Conservation (phyloP, 169 alveolate species). For the Plasmodium knowlesi region DNA sequence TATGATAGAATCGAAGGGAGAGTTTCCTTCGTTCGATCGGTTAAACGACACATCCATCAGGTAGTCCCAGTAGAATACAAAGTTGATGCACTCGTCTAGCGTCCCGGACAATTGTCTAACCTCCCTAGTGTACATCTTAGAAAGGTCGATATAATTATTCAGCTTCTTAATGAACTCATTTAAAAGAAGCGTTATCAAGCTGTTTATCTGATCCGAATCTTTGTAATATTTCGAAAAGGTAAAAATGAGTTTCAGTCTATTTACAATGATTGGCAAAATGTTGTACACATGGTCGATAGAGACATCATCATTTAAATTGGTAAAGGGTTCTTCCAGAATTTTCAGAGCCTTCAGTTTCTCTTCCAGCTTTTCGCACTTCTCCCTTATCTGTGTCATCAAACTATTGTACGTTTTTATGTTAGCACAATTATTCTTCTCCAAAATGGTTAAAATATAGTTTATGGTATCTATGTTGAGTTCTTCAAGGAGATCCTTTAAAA, state of each 20-base stretch:
- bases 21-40: neutral
- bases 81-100: slow-evolving; percentile 61
- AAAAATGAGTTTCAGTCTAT: slow-evolving; percentile 56
- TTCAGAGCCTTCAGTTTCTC: slow-evolving; percentile 71
- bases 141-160: slow-evolving; percentile 51
- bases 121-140: slow-evolving; percentile 64
- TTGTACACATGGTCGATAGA: slow-evolving; percentile 45
- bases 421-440: slow-evolving; percentile 44
- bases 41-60: slow-evolving; percentile 27
- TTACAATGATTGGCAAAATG: slow-evolving; percentile 65
- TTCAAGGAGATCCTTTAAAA: slow-evolving; percentile 57
- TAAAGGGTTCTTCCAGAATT: slow-evolving; percentile 61
- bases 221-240: slow-evolving; percentile 66
- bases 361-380: slow-evolving; percentile 44
- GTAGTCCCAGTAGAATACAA: slow-evolving; percentile 70
- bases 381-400: slow-evolving; percentile 17
- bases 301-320: slow-evolving; percentile 16
- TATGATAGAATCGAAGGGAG: slow-evolving; percentile 22
- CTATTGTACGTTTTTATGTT: slow-evolving; percentile 45
- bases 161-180: slow-evolving; percentile 59
- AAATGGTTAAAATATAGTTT: slow-evolving; percentile 9
- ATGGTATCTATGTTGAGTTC: slow-evolving; percentile 40
- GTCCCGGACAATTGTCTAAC: slow-evolving; percentile 50
- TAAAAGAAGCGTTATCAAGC: slow-evolving; percentile 45
- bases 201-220: slow-evolving; percentile 55